Percentiles rank a stretch among this genome's conserved stretches.
phyloP scores from a whole-genome alignment of 257 asterid genomes.

The Phtheirospermum japonicum region DNA sequence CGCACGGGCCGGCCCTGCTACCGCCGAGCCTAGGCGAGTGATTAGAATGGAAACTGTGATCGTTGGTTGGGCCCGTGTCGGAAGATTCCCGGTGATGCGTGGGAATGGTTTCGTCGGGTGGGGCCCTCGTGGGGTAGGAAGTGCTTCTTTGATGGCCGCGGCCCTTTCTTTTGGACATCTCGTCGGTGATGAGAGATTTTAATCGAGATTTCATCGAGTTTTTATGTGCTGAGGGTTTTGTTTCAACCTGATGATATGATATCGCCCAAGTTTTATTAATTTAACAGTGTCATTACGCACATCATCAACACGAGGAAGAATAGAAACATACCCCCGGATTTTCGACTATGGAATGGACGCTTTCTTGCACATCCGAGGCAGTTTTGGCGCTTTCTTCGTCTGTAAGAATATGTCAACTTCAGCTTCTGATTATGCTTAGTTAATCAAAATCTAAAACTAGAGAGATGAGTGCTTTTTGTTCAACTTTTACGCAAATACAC shows the following conservation, averaged over 20 bases:
- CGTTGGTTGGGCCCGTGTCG: constrained; percentile 2
- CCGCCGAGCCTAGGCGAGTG: constrained; percentile 18
- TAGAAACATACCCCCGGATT: constrained; percentile 38
- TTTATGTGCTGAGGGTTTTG: constrained; percentile 39
- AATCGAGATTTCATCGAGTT: constrained; percentile 67
- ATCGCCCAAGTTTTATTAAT: background rate
- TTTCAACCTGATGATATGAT: constrained; percentile 33
- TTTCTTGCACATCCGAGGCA: constrained; percentile 26
- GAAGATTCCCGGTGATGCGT: constrained; percentile 30
- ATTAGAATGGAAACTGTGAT: constrained; percentile 19
- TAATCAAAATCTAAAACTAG: too few relatives aligned
- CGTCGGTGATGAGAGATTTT: constrained; percentile 58
- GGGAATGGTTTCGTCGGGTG: constrained; percentile 22
- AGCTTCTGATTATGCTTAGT: too few relatives aligned
- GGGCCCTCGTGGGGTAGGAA: constrained; percentile 44
- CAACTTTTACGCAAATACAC: too few relatives aligned
- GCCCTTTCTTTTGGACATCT: constrained; percentile 43
- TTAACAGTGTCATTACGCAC: background rate
- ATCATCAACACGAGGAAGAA: background rate
- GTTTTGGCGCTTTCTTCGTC: constrained; percentile 31
- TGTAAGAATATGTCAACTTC: constrained; percentile 21
- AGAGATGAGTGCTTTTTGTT: too few relatives aligned
- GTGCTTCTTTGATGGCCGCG: constrained; percentile 66
- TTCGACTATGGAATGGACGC: constrained; percentile 21
- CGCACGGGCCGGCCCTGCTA: constrained; percentile 22